Evolutionary conservation across 2,329 filamentous ascomycete species (phyloP).

Genomic region (Fusarium sp.): DNA sequence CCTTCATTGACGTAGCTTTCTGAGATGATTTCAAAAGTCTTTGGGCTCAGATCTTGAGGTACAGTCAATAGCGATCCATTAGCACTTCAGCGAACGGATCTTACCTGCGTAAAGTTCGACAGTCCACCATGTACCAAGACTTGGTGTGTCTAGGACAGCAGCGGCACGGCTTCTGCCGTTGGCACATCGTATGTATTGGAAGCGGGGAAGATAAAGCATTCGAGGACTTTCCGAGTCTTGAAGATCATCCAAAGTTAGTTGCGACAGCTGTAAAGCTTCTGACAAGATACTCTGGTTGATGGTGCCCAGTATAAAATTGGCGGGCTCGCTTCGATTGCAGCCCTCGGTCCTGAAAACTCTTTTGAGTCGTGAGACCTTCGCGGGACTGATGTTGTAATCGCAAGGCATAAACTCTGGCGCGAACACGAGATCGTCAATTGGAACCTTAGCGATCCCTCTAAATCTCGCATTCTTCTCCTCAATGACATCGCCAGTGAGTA

Average conservation of each 20-base stretch:
- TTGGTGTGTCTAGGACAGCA: background rate
- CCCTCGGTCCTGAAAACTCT: conserved; percentile 10
- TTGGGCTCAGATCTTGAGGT: background rate
- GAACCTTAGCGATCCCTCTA: background rate
- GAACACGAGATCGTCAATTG: background rate
- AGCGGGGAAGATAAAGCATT: conserved; percentile 3
- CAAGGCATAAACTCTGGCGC: conserved; percentile 3
- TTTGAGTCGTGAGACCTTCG: conserved; percentile 9
- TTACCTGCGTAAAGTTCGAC: conserved; percentile 5
- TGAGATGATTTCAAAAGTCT: background rate
- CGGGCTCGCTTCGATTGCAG: background rate
- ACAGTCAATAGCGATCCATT: background rate
- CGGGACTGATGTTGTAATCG: background rate
- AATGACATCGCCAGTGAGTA: background rate
- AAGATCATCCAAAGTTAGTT: background rate
- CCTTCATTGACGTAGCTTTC: conserved; percentile 4
- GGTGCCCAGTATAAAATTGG: conserved; percentile 1
- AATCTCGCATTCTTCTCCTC: background rate
- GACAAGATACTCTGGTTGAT: background rate
- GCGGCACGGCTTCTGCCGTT: conserved; percentile 1
- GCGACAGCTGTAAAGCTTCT: background rate
- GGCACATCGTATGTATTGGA: background rate
- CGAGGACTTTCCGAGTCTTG: background rate
- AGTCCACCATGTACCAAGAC: conserved; percentile 7
- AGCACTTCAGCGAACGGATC: background rate